phyloP scores from a whole-genome alignment of 352 stramenopile genomes.

The Thraustotheca clavata region DNA sequence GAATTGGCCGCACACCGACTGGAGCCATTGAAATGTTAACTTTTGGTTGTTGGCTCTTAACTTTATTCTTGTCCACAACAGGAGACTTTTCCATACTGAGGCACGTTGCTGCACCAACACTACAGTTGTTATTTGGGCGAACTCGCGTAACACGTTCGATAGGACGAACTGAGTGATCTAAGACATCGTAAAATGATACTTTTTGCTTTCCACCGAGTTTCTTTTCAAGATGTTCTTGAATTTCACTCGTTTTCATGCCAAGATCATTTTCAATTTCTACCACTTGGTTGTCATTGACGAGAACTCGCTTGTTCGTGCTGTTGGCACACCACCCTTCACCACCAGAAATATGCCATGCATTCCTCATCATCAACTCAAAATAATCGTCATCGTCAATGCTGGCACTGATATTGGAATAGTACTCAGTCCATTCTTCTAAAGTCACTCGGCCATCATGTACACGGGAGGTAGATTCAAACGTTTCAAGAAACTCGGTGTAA shows the following conservation, averaged over 20 bases:
- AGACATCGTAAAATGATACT: constrained; percentile 37
- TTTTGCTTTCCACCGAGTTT: constrained; percentile 8
- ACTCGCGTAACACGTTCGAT: constrained; percentile 10
- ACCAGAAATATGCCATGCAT: constrained; percentile 69
- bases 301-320: constrained; percentile 52
- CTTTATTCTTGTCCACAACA: too few species aligned
- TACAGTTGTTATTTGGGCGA: constrained; percentile 45
- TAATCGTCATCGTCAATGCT: constrained; percentile 86
- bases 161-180: constrained; percentile 41
- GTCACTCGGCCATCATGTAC: constrained; percentile 70
- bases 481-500: constrained; percentile 77
- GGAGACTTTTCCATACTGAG: constrained; percentile 22
- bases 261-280: constrained; percentile 46
- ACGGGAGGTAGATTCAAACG: constrained; percentile 55
- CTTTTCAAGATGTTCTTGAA: constrained; percentile 7
- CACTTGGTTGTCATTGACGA: constrained; percentile 48
- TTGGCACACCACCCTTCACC: constrained; percentile 52
- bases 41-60: neutral
- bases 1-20: constrained; percentile 34
- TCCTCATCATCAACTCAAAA: constrained; percentile 89
- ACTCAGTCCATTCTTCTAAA: constrained; percentile 60
- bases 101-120: constrained; percentile 40
- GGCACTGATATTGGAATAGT: constrained; percentile 86
- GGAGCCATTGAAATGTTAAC: constrained; percentile 25
- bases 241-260: constrained; percentile 11